Conservation (phyloP, 2,329 filamentous ascomycete genomes). For the Magnaporthales sp. region DNA sequence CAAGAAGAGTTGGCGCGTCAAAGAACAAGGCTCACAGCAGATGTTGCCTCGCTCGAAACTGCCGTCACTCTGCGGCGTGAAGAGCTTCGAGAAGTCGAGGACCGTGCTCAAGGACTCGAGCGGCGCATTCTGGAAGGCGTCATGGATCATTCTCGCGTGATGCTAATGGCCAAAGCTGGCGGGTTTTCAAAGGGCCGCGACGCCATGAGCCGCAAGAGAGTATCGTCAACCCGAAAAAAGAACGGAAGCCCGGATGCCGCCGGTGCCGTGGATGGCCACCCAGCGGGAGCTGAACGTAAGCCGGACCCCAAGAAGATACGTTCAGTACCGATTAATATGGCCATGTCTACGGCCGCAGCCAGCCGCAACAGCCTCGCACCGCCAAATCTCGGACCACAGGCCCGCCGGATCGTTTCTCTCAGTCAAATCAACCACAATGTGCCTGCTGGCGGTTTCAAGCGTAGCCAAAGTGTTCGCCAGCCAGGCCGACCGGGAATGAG, state of each 20-base stretch:
- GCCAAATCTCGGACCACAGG: slow-evolving; percentile 32
- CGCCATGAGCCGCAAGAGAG: slow-evolving; percentile 51
- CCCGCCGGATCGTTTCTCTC: slow-evolving; percentile 78
- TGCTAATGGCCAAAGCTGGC: slow-evolving; percentile 64
- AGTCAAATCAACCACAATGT: slow-evolving; percentile 81
- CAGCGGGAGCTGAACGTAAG: slow-evolving; percentile 13
- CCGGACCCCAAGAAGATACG: slow-evolving; percentile 1
- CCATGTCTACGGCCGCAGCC: slow-evolving; percentile 31
- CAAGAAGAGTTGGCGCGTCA: slow-evolving; percentile 69
- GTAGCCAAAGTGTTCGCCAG: slow-evolving; percentile 70
- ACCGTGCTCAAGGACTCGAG: slow-evolving; percentile 79
- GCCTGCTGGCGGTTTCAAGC: slow-evolving; percentile 55
- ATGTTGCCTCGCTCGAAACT: slow-evolving; percentile 86
- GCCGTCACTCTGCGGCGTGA: slow-evolving; percentile 82
- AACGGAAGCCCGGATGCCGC: slow-evolving; percentile 8
- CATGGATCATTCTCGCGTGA: slow-evolving; percentile 86
- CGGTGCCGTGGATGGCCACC: slow-evolving; percentile 14
- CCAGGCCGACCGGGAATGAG: slow-evolving; percentile 42
- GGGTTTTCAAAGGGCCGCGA: slow-evolving; percentile 31
- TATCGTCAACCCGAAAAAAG: slow-evolving; percentile 32
- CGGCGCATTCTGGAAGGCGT: slow-evolving; percentile 90
- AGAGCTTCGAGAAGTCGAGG: slow-evolving; percentile 85
- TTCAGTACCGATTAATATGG: slow-evolving; percentile 37
- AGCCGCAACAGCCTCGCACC: slow-evolving; percentile 34
- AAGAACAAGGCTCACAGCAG: slow-evolving; percentile 71